Base-by-base conservation (phyloP, 352 stramenopile genomes). In the Globisporangium rhizosaccharum region DNA sequence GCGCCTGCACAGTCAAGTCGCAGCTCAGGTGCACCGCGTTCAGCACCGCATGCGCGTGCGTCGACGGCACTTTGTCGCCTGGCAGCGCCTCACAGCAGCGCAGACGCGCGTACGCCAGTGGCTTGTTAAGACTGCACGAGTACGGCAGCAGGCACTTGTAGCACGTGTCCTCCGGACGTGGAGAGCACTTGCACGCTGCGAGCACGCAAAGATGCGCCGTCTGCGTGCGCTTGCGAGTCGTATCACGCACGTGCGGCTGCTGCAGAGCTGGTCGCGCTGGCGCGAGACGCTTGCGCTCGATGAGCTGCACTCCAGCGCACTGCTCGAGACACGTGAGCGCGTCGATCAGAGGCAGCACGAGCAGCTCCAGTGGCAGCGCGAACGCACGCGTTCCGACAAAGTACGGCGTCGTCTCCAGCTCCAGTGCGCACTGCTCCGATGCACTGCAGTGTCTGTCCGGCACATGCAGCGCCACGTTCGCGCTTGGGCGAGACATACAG, bases 191-290 rank as follows among this genome's bases (percentile, higher is more conserved):
- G 26, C 70, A 12, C 49, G 48, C 17, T 45, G 39, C 23, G 65
- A 58, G 44, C 46, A 36, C n/a, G 61, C 68, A 46, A 67, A 48
- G 10, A 50, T 55, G 53, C 42, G 67, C 15, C 59, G 59, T 4
- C 55, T 78, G 11, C 53, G 50, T 26, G 53, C 55, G 0, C 54
- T 78, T 44, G 36, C 65, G 17, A 46, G 53, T 15, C 65, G 61
- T 3, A 20, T 56, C 20, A 42, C n/a, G 36, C 57, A 57, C 48
- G 33, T 47, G 20, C 61, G 46, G 42, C 23, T 78, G 41, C 42
- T 71, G 14, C 56, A 26, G 37, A 62, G 65, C 15, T 78, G 70
- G 70, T 39, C 63, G 12, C 62, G 41, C 36, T 63, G 57, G 57
- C 57, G 46, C 23, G 39, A 63, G 20, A 23, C 20, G 9, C 18